Evolutionary conservation across 2,329 filamentous ascomycete genomes (phyloP), one percentile per base, ranked within the genome.

Genomic region (Talaromyces sp.): DNA sequence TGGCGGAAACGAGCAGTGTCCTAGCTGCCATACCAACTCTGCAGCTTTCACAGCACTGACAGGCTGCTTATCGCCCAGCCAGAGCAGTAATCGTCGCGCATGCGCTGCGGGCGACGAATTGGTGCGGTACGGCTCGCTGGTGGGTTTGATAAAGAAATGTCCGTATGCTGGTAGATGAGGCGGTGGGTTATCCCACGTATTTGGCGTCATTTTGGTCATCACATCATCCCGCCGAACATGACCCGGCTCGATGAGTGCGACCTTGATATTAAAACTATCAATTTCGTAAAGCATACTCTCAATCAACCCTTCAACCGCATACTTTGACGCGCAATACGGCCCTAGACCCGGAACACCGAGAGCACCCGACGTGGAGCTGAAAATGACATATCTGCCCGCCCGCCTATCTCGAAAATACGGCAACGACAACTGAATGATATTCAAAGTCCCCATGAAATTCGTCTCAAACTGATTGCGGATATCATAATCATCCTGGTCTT

Each of bases 261-360:
- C 92, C 78, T 96, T 97, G 77, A 98, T 90, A 74, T 95, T 94
- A 79, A 96, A 97, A 0, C 84, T 82, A 69, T 97, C 93, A 43
- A 96, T 89, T 76, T 99, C 95, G 78, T 98, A 98, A 16, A 97
- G 85, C 91, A 99, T 94, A 16, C 92, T 93, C 78, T 99, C 95
- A 70, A 98, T 93, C 62, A 99, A 82, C 0, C 94, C 95, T 75
- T 99, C 95, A 3, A 97, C 92, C 0, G 95, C 95, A 78, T 97
- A 98, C 76, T 98, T 99, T 16, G 93, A 97, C 1, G 95, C 95
- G 77, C 94, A 98, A 74, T 97, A 98, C 0, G 94, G 94, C 0
- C 94, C 94, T 6, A 98, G 80, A 0, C 95, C 95, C 0, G 95
- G 95, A 0, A 98, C 92, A 1, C 94, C 95, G n/a, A 97, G 84